Evolutionary conservation across 1,284 basidiomycete genomes (phyloP).

Genomic region (Ceratorhiza oryzae-sativae): DNA sequence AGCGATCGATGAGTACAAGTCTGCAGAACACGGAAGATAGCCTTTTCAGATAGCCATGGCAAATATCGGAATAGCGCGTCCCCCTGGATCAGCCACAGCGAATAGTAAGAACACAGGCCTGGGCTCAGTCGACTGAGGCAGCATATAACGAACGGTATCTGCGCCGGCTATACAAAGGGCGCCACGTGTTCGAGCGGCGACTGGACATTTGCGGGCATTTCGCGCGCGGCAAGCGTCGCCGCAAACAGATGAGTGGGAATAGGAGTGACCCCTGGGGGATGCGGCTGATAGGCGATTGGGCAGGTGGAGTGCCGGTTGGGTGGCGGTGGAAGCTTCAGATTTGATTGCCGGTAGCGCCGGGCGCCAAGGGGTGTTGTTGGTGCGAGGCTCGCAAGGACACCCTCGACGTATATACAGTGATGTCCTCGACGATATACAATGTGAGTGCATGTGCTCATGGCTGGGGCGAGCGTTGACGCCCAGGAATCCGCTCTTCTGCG

Average conservation of each 20-base stretch:
- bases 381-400: constrained; percentile 12
- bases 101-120: not conserved
- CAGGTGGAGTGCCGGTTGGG: not conserved
- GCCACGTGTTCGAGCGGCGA: not conserved
- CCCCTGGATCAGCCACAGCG: constrained; percentile 1
- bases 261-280: constrained; percentile 31
- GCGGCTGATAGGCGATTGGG: constrained; percentile 2
- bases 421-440: constrained; percentile 60
- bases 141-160: not conserved
- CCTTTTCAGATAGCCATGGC: constrained; percentile 2
- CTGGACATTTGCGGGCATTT: not conserved
- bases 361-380: constrained; percentile 25
- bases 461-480: constrained; percentile 4
- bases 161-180: not conserved
- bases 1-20: constrained; percentile 5
- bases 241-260: constrained; percentile 9
- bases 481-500: constrained; percentile 14
- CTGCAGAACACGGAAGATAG: not conserved
- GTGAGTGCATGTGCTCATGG: constrained; percentile 49
- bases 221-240: not conserved
- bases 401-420: constrained; percentile 42
- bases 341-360: constrained; percentile 24
- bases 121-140: constrained; percentile 4
- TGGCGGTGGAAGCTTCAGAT: not conserved
- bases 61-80: not conserved